These are phyloP conservation scores for Capronia coronata DNA, from an alignment of 2,329 filamentous ascomycete genomes.

Conservation along the genomic window DNA sequence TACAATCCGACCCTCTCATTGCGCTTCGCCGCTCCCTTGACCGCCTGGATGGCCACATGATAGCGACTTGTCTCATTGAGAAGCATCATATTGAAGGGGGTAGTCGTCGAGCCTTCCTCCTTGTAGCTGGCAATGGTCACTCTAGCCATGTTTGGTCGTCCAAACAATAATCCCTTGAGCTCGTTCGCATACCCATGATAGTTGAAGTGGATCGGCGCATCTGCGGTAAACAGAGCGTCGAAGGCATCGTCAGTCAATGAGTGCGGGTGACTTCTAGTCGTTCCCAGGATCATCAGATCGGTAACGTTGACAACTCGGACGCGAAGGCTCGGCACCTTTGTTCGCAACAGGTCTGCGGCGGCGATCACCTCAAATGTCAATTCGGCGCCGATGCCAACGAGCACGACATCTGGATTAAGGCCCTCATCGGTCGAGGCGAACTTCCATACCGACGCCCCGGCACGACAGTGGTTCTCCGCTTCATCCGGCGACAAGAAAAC, in stretches of 20 bases:
- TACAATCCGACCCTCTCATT: constrained; percentile 46
- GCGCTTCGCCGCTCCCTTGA: constrained; percentile 43
- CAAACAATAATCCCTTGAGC: constrained; percentile 56
- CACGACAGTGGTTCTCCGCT: constrained; percentile 55
- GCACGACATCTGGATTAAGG: constrained; percentile 54
- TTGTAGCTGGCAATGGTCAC: constrained; percentile 55
- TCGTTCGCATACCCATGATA: constrained; percentile 61
- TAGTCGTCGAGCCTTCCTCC: constrained; percentile 62
- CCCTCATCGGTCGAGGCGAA: constrained; percentile 56
- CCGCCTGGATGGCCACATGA: constrained; percentile 51
- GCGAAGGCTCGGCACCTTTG: constrained; percentile 47
- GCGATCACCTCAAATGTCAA: constrained; percentile 60
- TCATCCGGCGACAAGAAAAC: constrained; percentile 55
- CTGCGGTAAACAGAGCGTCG: constrained; percentile 50
- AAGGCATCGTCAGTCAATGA: constrained; percentile 50
- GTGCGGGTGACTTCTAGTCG: constrained; percentile 54
- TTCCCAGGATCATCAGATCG: constrained; percentile 57
- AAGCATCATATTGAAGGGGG: constrained; percentile 65
- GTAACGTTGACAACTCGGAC: constrained; percentile 61
- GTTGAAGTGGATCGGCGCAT: constrained; percentile 56
- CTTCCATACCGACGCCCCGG: constrained; percentile 55
- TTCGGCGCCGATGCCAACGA: constrained; percentile 60
- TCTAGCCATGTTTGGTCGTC: constrained; percentile 46
- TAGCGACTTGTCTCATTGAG: constrained; percentile 55
- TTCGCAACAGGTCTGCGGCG: constrained; percentile 51